Evolutionary conservation across 1,284 basidiomycete species (phyloP), one percentile per base, ranked within the genome.

Genomic region (Butyriboletus appendiculatus): DNA sequence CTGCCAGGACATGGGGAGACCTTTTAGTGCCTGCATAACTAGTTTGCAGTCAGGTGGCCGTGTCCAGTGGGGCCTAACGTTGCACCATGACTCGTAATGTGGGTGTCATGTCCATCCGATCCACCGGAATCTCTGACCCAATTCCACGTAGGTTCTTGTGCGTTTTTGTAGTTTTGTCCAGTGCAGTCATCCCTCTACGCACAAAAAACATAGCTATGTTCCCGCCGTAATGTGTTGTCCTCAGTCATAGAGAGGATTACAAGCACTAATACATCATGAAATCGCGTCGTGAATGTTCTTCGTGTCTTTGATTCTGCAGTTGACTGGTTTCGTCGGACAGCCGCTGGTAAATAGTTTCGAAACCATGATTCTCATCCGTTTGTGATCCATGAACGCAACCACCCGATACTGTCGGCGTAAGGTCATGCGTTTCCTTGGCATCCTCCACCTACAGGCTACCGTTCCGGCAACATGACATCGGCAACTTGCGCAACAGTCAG

Each of bases 1-100:
- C 75, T 12, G 79, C 84, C 32, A 79, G 89, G 69, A 79, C 79
- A 26, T 91, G 84, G 82, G 89, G 88, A n/a, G 86, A 88, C 44
- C 67, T 89, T 50, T 79, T 90, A 73, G 79, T 90, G 22, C 86
- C 86, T 43, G 80, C 80, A 38, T 88, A 50, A 46, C 35, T 39
- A 39, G 48, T 24, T 34, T 41, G 48, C 30, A 32, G 42, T 41
- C 30, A 8, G 37, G 44, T 48, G 43, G 30, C n/a, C 14, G 24
- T 40, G 16, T 30, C 8, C 11, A 32, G 47, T 34, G 11, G 26
- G 33, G 45, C 26, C 16, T 9, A 4, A 20, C n/a, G 18, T 33
- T 42, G 24, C 18, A 43, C 18, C 5, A 26, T 47, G 20, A 24
- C 24, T 45, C 35, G 10, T 33, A 14, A 45, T 45, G 65, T 69